These are phyloP conservation scores for Auxenochlorella pyrenoidosa DNA, from an alignment of 139 green algal species.

Conservation along the genomic window DNA sequence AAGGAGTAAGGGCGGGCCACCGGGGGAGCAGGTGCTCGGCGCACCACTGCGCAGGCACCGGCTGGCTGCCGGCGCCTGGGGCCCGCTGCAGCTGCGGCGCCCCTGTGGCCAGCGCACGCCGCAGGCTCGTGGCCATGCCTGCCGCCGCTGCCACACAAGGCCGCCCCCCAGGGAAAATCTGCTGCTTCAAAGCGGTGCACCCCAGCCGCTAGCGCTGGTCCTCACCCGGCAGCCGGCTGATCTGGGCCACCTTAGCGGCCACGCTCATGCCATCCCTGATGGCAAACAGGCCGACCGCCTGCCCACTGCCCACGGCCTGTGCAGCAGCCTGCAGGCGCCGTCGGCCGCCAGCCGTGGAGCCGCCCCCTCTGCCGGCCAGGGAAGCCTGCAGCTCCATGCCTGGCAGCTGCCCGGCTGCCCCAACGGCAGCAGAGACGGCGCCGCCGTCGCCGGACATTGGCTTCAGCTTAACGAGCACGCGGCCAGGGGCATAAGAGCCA, in stretches of 20 bases:
- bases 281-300: neutral
- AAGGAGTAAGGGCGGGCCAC: too few species aligned
- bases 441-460: neutral
- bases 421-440: neutral
- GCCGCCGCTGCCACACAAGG: too few species aligned
- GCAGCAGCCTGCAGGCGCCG: neutral
- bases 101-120: too few species aligned
- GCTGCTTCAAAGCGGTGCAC: neutral
- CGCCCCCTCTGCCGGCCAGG: neutral
- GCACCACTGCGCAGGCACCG: too few species aligned
- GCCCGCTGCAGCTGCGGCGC: too few species aligned
- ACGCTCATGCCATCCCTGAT: conserved; percentile 5
- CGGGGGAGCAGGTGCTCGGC: neutral
- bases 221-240: neutral
- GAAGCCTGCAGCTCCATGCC: neutral
- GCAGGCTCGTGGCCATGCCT: too few species aligned
- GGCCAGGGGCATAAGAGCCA: neutral
- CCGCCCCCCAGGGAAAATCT: too few species aligned
- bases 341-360: neutral
- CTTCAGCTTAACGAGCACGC: conserved; percentile 3
- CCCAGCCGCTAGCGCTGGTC: neutral
- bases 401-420: neutral
- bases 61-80: too few species aligned
- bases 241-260: neutral
- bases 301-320: neutral